These are phyloP conservation scores for Solanum hybrid DNA, from an alignment of 305 asterid species.

Conservation along the genomic window DNA sequence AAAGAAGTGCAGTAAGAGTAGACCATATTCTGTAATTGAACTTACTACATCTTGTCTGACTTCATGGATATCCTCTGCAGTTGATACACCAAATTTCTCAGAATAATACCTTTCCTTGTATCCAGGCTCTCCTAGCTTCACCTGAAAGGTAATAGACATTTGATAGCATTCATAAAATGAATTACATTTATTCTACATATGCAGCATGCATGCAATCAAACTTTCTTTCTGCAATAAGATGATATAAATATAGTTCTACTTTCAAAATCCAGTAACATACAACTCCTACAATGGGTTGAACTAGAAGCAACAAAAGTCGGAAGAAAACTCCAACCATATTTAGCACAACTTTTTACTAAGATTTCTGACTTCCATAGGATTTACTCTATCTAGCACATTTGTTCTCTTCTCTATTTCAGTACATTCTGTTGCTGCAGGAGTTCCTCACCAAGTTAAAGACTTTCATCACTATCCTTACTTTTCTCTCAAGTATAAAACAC, in stretches of 20 bases:
- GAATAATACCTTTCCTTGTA: conserved; percentile 89
- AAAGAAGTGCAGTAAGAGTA: background rate
- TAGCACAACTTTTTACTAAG: background rate
- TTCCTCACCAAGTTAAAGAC: background rate
- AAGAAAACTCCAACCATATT: background rate
- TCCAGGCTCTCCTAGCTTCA: conserved; percentile 94
- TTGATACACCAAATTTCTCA: conserved; percentile 72
- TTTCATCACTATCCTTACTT: background rate
- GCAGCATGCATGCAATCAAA: background rate
- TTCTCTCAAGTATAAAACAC: background rate
- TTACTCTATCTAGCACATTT: background rate
- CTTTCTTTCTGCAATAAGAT: background rate
- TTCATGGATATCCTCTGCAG: conserved; percentile 55
- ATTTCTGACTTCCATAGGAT: background rate
- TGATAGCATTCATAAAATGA: background rate
- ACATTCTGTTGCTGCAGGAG: background rate
- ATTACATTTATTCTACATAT: background rate
- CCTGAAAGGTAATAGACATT: conserved; percentile 34
- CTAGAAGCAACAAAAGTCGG: background rate
- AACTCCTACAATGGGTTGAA: background rate
- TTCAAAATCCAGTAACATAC: background rate
- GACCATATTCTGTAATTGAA: conserved; percentile 8
- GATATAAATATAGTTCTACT: background rate
- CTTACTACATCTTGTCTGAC: conserved; percentile 73
- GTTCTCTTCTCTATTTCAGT: background rate